Evolutionary conservation across 768 basidiomycete species (phyloP), one percentile per base, ranked within the genome.

Genomic region (Rhodotorula babjevae): DNA sequence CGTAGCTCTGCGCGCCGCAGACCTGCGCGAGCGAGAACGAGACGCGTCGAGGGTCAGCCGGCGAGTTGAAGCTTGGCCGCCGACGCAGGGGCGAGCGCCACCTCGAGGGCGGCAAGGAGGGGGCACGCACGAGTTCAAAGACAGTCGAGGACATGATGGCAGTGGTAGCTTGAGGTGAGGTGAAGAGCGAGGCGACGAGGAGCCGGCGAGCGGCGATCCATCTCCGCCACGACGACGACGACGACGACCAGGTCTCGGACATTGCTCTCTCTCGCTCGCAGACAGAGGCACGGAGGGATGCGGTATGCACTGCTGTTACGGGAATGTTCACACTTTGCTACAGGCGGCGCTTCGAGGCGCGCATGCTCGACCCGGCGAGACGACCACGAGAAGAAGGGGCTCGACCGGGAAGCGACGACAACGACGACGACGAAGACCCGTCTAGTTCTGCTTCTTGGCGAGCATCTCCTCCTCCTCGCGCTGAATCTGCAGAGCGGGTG

Each of bases 1-100:
- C 92, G 80, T 98, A 97, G 72, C 87, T 85, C 80, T 98, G 93
- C 2, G 87, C 86, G 14, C 92, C 94, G 5, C 92, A 76, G 44
- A 73, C 67, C 75, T 76, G 58, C n/a, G 6, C 44, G 44, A 18
- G 14, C 6, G 44, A 18, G 44, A 9, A 36, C 36, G 25, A 7
- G 18, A 15, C 25, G 36, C 14, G 47, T 31, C 18, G 47, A 33
- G 52, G 23, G 31, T 40, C 8, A 57, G 65, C 18, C n/a, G 5
- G 9, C 4, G 19, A 29, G 53, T 10, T 16, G 27, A 4, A 36
- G 36, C 36, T 36, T 36, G 36, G 4, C 36, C 36, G 36, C 5
- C 27, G 50, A 10, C 12, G 49, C 49, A 21, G 19, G 14, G 49
- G n/a, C n/a, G n/a, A n/a, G n/a, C n/a, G n/a, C n/a, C n/a, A n/a